Evolutionary conservation across 768 basidiomycete species (phyloP), one percentile per base, ranked within the genome.

Genomic region (Suillus weaverae): DNA sequence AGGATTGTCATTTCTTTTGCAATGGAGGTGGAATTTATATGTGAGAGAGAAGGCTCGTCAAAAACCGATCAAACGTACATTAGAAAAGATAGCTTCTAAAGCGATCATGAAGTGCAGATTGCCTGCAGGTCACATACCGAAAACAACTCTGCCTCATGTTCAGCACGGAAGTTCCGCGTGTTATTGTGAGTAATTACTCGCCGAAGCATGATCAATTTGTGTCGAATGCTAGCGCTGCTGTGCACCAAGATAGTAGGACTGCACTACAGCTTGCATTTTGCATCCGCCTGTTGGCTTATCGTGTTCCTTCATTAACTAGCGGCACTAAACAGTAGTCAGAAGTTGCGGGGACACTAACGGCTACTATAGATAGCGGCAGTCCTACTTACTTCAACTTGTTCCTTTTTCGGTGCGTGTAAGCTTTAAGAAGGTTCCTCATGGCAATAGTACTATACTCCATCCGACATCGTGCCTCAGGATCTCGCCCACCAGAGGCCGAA

Each of bases 91-190:
- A 44, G 68, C 69, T 76, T 68, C 69, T 66, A 69, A 67, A 64
- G 65, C 62, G 57, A 71, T 73, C 67, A 68, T 66, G 71, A 65
- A 59, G 33, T 32, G 11, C 36, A 62, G 60, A 62, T 62, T 68
- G 64, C 68, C 63, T 67, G 69, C 68, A 68, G 61, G 38, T 67
- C 39, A 43, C 57, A 43, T 65, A 32, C 57, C 67, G 59, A 67
- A 67, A 68, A 51, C 53, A 62, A 68, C 65, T 36, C 33, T 35
- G 68, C 75, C 76, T 76, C 75, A 65, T 77, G 75, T 60, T 67
- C 8, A 57, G 69, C 75, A 76, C 76, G 75, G 50, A 50, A 50
- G 14, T 75, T 77, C 66, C 68, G 70, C 72, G 73, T 73, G 73
- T 72, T 69, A 68, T 57, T 61, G 65, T 61, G 65, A 71, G 75